Conservation (phyloP, 805 yeast species). For the Debaryomyces hansenii region DNA sequence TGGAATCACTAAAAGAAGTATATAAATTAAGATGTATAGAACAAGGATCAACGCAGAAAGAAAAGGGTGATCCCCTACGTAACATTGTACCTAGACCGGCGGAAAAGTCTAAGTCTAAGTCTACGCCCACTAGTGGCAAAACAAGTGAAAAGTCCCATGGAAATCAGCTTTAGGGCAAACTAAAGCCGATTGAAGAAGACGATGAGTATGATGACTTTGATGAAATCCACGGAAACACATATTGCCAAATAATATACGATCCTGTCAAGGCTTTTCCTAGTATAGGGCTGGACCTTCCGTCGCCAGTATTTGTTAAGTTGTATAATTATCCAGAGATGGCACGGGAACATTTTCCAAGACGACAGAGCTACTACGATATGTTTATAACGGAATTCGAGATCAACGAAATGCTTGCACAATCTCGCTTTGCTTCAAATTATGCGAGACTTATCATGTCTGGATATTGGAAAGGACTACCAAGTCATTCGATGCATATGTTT, state of each 20-base stretch:
- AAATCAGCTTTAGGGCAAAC: too few relatives aligned
- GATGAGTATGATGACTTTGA: neutral
- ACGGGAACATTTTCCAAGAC: neutral
- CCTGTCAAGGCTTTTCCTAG: neutral
- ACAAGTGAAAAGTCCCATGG: too few relatives aligned
- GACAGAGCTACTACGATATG: conserved; percentile 2
- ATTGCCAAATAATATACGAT: conserved; percentile 1
- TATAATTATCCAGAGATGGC: conserved; percentile 3
- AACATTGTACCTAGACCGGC: too few relatives aligned
- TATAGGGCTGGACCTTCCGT: neutral
- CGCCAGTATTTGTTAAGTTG: conserved; percentile 3
- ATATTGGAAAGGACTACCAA: neutral
- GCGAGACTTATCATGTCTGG: too few relatives aligned
- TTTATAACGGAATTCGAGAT: neutral
- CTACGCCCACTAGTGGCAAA: too few relatives aligned
- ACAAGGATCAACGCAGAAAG: neutral
- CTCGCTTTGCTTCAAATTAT: too few relatives aligned
- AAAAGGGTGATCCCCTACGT: too few relatives aligned
- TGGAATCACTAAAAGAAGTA: neutral
- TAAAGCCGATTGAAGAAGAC: neutral
- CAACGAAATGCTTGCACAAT: too few relatives aligned
- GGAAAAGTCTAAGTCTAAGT: too few relatives aligned
- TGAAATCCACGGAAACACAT: conserved; percentile 3
- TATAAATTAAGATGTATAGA: neutral
- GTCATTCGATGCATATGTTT: too few relatives aligned